phyloP scores from a whole-genome alignment of 768 basidiomycete species.

The Gyrodon lividus region DNA sequence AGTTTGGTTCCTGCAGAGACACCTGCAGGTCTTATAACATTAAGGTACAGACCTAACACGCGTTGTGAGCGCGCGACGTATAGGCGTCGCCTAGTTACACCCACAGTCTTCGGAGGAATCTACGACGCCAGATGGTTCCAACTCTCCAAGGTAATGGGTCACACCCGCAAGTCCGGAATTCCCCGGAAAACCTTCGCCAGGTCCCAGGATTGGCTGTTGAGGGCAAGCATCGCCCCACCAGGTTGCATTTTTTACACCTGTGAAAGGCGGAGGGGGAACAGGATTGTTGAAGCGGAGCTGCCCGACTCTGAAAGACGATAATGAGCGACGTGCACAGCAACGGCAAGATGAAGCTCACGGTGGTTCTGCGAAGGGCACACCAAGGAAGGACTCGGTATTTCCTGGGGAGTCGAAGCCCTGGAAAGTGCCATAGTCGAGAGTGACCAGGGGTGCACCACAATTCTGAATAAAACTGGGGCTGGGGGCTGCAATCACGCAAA shows the following conservation, averaged over 20 bases:
- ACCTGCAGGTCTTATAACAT: slow-evolving; percentile 22
- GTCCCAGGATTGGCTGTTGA: slow-evolving; percentile 28
- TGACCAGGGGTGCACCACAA: slow-evolving; percentile 6
- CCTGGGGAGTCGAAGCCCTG: slow-evolving; percentile 11
- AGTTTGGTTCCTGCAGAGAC: slow-evolving; percentile 9
- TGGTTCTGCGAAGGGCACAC: slow-evolving; percentile 17
- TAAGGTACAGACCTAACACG: slow-evolving; percentile 24
- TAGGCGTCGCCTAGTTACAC: background rate
- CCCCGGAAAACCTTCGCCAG: background rate
- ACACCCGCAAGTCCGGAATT: slow-evolving; percentile 8
- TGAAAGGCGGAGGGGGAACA: slow-evolving; percentile 17
- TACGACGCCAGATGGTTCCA: background rate
- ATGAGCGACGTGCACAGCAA: background rate
- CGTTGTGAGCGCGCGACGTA: background rate
- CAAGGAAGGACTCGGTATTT: slow-evolving; percentile 15
- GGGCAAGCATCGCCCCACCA: slow-evolving; percentile 40
- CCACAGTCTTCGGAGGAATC: slow-evolving; percentile 18
- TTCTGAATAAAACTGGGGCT: background rate
- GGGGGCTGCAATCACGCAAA: background rate
- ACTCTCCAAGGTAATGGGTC: slow-evolving; percentile 2
- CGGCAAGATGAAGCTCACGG: background rate
- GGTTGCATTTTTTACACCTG: slow-evolving; percentile 35
- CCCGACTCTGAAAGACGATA: slow-evolving; percentile 5
- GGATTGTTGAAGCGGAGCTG: slow-evolving; percentile 21
- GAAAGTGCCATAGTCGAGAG: slow-evolving; percentile 19